These are phyloP conservation scores for Paraphaeosphaeria sporulosa DNA, from an alignment of 2,329 filamentous ascomycete species.

Conservation along the genomic window DNA sequence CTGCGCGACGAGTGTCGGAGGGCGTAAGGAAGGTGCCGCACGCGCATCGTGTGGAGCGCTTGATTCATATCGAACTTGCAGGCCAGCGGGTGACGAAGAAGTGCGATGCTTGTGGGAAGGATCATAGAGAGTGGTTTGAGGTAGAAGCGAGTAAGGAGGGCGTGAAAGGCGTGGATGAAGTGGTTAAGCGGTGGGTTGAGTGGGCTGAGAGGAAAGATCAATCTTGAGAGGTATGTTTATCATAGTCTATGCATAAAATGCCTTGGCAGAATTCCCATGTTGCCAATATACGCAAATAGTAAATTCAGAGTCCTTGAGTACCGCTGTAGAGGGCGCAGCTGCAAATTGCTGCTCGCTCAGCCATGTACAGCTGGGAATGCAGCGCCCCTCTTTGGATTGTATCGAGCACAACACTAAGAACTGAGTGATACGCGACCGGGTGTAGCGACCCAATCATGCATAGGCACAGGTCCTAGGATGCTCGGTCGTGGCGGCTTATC, in stretches of 20 bases:
- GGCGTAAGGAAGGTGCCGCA: slow-evolving; percentile 76
- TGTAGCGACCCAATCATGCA: too few species aligned
- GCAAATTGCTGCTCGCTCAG: too few species aligned
- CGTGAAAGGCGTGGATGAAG: slow-evolving; percentile 72
- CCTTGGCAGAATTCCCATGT: too few species aligned
- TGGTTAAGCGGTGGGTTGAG: slow-evolving; percentile 82
- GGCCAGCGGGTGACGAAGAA: slow-evolving; percentile 65
- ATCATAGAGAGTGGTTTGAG: slow-evolving; percentile 96
- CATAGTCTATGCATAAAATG: background rate
- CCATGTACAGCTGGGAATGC: too few species aligned
- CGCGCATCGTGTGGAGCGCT: slow-evolving; percentile 83
- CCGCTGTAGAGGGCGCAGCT: too few species aligned
- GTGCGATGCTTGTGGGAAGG: slow-evolving; percentile 80
- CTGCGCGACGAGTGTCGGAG: slow-evolving; percentile 23
- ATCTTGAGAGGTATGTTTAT: background rate
- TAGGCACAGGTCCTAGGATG: too few species aligned
- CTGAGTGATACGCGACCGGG: too few species aligned
- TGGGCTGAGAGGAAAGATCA: slow-evolving; percentile 70
- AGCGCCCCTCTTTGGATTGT: too few species aligned
- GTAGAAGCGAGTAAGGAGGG: slow-evolving; percentile 77
- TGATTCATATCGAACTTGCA: slow-evolving; percentile 89
- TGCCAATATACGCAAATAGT: too few species aligned
- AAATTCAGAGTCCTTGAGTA: too few species aligned
- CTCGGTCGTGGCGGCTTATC: too few species aligned
- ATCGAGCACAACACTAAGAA: too few species aligned